These are phyloP conservation scores for Pulveroboletus sp. DNA, from an alignment of 768 basidiomycete species.

Conservation along the genomic window DNA sequence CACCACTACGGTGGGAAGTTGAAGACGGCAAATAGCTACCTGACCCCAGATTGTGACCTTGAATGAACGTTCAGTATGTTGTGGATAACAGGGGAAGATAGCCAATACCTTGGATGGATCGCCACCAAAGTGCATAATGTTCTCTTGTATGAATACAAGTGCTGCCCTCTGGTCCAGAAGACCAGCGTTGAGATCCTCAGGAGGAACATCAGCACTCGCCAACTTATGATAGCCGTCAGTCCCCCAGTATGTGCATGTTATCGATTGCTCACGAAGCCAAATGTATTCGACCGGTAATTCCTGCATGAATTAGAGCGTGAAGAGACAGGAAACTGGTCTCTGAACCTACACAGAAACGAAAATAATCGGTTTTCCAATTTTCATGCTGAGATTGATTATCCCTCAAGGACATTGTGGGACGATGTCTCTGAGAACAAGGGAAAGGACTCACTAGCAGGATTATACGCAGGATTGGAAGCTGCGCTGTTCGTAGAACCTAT, in stretches of 20 bases:
- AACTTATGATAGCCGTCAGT: slow-evolving; percentile 33
- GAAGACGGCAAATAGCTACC: slow-evolving; percentile 1
- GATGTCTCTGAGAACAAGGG: not conserved
- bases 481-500: slow-evolving; percentile 4
- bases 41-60: slow-evolving; percentile 20
- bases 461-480: slow-evolving; percentile 13
- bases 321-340: not conserved
- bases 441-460: slow-evolving; percentile 11
- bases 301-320: not conserved
- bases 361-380: slow-evolving; percentile 12
- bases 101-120: slow-evolving; percentile 46
- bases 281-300: slow-evolving; percentile 15
- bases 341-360: slow-evolving; percentile 15
- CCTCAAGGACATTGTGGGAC: not conserved
- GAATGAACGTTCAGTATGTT: not conserved
- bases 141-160: slow-evolving; percentile 57
- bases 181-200: slow-evolving; percentile 54
- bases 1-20: not conserved
- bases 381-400: slow-evolving; percentile 7
- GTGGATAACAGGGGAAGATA: not conserved
- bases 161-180: slow-evolving; percentile 57
- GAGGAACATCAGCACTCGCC: slow-evolving; percentile 40
- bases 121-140: slow-evolving; percentile 62
- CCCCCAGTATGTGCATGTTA: not conserved
- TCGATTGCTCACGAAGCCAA: slow-evolving; percentile 13